Evolutionary conservation across 441 rosid genomes (phyloP).

Genomic region (Adansonia rubrostipa): DNA sequence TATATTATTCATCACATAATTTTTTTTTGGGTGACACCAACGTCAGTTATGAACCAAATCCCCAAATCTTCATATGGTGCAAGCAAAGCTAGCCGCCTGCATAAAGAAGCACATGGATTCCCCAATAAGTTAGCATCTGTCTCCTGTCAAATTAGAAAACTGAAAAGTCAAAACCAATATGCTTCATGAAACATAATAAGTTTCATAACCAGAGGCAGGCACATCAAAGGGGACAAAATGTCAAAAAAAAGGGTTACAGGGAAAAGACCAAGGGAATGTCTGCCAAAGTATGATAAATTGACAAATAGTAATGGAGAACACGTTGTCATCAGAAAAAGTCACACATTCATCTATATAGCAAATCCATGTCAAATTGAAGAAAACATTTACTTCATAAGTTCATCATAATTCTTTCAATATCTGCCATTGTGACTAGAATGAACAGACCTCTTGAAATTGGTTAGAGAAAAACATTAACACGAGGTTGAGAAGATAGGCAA

Average conservation of each 20-base stretch:
- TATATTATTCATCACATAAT: too few relatives aligned
- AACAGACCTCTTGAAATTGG: not conserved
- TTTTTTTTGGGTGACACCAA: too few relatives aligned
- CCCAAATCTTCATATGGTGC: too few relatives aligned
- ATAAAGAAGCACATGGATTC: not conserved
- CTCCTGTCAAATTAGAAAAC: too few relatives aligned
- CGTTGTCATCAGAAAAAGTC: not conserved
- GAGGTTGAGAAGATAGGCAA: not conserved
- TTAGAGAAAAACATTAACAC: not conserved
- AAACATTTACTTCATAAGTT: not conserved
- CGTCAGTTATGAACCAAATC: too few relatives aligned
- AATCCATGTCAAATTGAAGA: not conserved
- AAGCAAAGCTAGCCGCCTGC: not conserved
- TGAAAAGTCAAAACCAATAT: too few relatives aligned
- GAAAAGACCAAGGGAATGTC: not conserved
- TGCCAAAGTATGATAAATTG: not conserved
- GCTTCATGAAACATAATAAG: too few relatives aligned
- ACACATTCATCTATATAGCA: not conserved
- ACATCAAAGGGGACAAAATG: too few relatives aligned
- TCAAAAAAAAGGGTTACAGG: too few relatives aligned
- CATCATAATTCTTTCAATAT: not conserved
- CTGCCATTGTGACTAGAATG: not conserved
- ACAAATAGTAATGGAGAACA: not conserved
- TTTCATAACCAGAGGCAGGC: too few relatives aligned
- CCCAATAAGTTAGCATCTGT: not conserved